These are phyloP conservation scores for Aureobasidium sp. DNA, from an alignment of 2,329 filamentous ascomycete species.

Conservation along the genomic window DNA sequence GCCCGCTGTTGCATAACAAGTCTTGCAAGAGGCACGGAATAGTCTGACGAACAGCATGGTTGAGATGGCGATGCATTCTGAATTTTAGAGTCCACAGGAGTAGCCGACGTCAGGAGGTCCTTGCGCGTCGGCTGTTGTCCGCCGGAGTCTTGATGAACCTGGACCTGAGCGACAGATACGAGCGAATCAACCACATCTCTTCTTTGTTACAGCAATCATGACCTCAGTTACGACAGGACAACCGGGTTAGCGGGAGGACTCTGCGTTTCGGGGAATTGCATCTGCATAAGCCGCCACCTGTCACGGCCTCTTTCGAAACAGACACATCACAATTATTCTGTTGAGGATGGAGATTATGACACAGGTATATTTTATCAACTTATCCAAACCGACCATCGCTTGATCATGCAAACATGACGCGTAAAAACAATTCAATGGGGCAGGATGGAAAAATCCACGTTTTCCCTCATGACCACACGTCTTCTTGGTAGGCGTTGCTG, in stretches of 20 bases:
- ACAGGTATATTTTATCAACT: slow-evolving; percentile 8
- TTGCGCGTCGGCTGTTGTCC: not conserved
- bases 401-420: slow-evolving; percentile 6
- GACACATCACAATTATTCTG: slow-evolving; percentile 11
- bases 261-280: slow-evolving; percentile 8
- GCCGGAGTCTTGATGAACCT: not conserved
- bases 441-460: not conserved
- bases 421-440: not conserved
- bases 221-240: slow-evolving; percentile 7
- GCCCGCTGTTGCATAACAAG: slow-evolving; percentile 9
- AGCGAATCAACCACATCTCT: not conserved
- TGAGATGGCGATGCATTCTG: not conserved
- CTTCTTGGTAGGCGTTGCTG: slow-evolving; percentile 90
- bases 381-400: slow-evolving; percentile 8
- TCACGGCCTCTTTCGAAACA: slow-evolving; percentile 1
- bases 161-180: not conserved
- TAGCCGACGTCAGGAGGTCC: slow-evolving; percentile 2
- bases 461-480: slow-evolving; percentile 51
- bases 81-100: not conserved
- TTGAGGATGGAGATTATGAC: slow-evolving; percentile 4
- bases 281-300: slow-evolving; percentile 11
- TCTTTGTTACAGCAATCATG: not conserved
- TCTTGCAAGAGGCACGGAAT: slow-evolving; percentile 7
- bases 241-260: slow-evolving; percentile 6
- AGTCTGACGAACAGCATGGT: not conserved